Evolutionary conservation across 1,139 yeast species (phyloP).

Genomic region (Taphrina flavorubra): DNA sequence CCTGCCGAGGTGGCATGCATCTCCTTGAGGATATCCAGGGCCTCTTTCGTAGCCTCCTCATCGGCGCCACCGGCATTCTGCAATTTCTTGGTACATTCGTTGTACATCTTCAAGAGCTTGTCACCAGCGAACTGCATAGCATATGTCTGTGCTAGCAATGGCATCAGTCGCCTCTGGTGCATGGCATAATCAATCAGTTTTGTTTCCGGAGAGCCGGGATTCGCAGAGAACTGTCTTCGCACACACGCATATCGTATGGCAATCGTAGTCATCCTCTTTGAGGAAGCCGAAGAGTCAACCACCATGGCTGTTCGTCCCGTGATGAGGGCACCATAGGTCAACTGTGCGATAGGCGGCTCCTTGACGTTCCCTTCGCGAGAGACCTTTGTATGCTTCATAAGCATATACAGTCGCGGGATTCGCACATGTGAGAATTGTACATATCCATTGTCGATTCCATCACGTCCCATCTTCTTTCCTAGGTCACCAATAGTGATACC

Average conservation of each 20-base stretch:
- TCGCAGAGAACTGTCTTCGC: constrained; percentile 71
- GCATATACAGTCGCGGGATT: constrained; percentile 82
- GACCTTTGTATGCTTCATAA: constrained; percentile 79
- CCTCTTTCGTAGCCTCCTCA: constrained; percentile 53
- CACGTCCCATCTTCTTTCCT: constrained; percentile 65
- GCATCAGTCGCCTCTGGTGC: constrained; percentile 40
- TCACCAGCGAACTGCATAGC: constrained; percentile 77
- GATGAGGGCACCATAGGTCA: constrained; percentile 82
- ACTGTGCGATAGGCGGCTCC: constrained; percentile 77
- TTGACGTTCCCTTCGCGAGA: constrained; percentile 70
- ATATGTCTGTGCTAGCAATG: constrained; percentile 59
- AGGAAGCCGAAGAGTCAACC: constrained; percentile 76
- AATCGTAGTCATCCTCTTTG: constrained; percentile 79
- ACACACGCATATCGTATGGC: constrained; percentile 89
- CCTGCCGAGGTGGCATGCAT: constrained; percentile 87
- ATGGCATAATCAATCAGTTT: constrained; percentile 36
- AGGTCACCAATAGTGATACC: constrained; percentile 88
- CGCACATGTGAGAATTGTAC: constrained; percentile 77
- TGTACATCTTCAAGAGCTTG: constrained; percentile 64
- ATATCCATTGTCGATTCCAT: constrained; percentile 90
- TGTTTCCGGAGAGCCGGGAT: constrained; percentile 29
- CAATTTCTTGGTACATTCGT: constrained; percentile 60
- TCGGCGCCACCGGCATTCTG: constrained; percentile 51
- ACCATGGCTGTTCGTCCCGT: constrained; percentile 93
- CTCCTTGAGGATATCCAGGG: constrained; percentile 71